These are phyloP conservation scores for Gardenia jasminoides DNA, from an alignment of 257 asterid species.

Conservation along the genomic window DNA sequence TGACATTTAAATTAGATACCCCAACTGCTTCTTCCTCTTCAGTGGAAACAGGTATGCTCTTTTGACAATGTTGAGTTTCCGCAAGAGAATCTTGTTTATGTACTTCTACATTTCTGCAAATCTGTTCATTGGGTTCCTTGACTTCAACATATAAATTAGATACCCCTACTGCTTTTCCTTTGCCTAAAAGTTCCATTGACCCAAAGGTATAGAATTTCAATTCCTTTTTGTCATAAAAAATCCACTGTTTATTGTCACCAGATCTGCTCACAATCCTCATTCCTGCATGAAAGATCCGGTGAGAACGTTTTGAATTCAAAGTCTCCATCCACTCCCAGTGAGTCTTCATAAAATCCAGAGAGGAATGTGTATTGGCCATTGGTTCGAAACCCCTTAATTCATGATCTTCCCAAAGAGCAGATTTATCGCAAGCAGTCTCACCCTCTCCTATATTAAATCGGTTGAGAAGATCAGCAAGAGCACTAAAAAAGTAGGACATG, in stretches of 20 bases:
- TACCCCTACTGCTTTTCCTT: constrained; percentile 23
- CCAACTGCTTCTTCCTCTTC: constrained; percentile 76
- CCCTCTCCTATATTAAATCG: constrained; percentile 33
- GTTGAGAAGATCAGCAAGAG: constrained; percentile 54
- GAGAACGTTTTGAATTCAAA: constrained; percentile 33
- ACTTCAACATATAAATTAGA: constrained; percentile 22
- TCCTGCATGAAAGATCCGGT: constrained; percentile 52
- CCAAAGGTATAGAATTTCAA: constrained; percentile 21
- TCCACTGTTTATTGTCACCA: constrained; percentile 27
- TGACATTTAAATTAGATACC: too few relatives aligned
- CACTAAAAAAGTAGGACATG: constrained; percentile 51
- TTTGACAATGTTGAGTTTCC: constrained; percentile 12
- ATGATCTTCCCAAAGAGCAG: constrained; percentile 90
- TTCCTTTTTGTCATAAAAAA: constrained; percentile 23
- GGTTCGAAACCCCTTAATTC: constrained; percentile 82
- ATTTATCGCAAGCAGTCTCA: constrained; percentile 20
- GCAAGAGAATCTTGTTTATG: constrained; percentile 17
- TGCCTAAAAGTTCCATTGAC: constrained; percentile 9
- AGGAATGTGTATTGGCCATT: constrained; percentile 42
- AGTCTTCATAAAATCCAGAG: constrained; percentile 47
- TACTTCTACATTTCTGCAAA: not conserved
- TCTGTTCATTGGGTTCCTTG: constrained; percentile 15
- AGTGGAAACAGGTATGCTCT: constrained; percentile 4
- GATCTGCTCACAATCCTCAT: constrained; percentile 32
- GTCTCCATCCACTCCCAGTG: constrained; percentile 37